Evolutionary conservation across 352 stramenopile species (phyloP).

Genomic region (Phytopythium aichiense): DNA sequence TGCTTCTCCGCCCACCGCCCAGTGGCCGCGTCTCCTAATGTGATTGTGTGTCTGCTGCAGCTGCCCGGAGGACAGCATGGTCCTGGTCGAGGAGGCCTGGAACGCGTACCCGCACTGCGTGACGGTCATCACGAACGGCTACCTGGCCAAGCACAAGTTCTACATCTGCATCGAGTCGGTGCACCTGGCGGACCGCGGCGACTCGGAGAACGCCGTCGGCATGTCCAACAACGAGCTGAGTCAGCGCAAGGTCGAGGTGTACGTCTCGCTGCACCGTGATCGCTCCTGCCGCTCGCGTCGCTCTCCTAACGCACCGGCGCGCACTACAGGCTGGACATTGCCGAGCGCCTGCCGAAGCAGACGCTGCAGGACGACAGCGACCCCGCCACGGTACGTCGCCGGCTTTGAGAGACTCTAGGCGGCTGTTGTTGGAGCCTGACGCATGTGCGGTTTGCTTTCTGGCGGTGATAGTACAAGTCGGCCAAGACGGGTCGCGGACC

Average conservation of each 20-base stretch:
- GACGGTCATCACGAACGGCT: conserved; percentile 83
- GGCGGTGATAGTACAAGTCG: conserved; percentile 47
- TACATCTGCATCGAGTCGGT: conserved; percentile 84
- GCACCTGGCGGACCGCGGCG: conserved; percentile 54
- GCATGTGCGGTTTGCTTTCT: neutral
- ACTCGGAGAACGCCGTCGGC: conserved; percentile 62
- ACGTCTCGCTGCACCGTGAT: conserved; percentile 14
- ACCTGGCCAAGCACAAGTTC: conserved; percentile 85
- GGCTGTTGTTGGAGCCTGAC: neutral
- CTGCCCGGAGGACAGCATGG: conserved; percentile 82
- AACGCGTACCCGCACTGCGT: conserved; percentile 86
- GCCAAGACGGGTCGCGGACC: conserved; percentile 68
- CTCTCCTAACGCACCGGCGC: neutral
- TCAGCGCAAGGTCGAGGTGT: conserved; percentile 74
- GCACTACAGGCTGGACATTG: conserved; percentile 61
- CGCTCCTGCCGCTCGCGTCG: neutral
- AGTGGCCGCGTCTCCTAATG: neutral
- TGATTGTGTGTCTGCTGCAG: conserved; percentile 19
- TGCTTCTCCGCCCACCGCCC: neutral
- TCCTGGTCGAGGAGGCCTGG: conserved; percentile 84
- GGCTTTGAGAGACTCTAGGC: neutral
- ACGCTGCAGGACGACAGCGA: conserved; percentile 70
- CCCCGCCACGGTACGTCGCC: conserved; percentile 36
- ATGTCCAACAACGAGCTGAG: conserved; percentile 71
- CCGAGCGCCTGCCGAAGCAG: conserved; percentile 71